Evolutionary conservation across 2,329 filamentous ascomycete species (phyloP).

Genomic region (Exophiala dermatitidis): DNA sequence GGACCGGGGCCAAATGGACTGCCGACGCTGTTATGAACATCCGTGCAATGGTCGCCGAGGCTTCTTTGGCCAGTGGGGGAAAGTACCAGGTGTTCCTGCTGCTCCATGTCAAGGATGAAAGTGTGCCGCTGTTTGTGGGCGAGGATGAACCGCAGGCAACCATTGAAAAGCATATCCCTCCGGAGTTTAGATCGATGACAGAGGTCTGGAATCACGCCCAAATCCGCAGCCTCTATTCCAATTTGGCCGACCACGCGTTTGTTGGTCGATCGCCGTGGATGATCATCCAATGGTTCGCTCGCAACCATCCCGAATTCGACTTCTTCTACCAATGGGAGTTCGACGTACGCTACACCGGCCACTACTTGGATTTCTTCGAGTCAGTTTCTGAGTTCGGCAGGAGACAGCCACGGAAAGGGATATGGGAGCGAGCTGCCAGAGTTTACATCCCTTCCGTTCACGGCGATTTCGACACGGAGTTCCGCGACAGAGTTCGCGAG

Average conservation of each 20-base stretch:
- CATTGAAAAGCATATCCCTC: constrained; percentile 53
- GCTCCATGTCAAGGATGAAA: constrained; percentile 73
- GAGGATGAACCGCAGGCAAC: constrained; percentile 56
- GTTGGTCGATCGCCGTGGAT: constrained; percentile 51
- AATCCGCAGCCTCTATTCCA: constrained; percentile 27
- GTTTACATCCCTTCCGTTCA: constrained; percentile 50
- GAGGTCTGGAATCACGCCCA: constrained; percentile 58
- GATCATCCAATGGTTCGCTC: constrained; percentile 66
- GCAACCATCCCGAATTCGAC: constrained; percentile 71
- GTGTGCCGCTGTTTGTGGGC: constrained; percentile 63
- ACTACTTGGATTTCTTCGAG: constrained; percentile 72
- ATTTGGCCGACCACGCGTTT: constrained; percentile 27
- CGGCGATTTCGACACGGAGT: constrained; percentile 39
- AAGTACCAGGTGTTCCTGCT: constrained; percentile 78
- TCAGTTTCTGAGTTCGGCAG: constrained; percentile 52
- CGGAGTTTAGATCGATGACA: constrained; percentile 63
- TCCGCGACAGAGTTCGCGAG: constrained; percentile 20
- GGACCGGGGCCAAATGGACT: constrained; percentile 71
- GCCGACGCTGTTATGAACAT: constrained; percentile 75
- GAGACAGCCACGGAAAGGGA: constrained; percentile 49
- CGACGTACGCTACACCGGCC: constrained; percentile 69
- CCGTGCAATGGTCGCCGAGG: constrained; percentile 74
- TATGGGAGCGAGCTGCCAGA: constrained; percentile 53
- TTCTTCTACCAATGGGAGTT: constrained; percentile 86
- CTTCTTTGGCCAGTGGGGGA: constrained; percentile 71